phyloP scores from a whole-genome alignment of 805 yeast species.

The Metschnikowia vanudenii region DNA sequence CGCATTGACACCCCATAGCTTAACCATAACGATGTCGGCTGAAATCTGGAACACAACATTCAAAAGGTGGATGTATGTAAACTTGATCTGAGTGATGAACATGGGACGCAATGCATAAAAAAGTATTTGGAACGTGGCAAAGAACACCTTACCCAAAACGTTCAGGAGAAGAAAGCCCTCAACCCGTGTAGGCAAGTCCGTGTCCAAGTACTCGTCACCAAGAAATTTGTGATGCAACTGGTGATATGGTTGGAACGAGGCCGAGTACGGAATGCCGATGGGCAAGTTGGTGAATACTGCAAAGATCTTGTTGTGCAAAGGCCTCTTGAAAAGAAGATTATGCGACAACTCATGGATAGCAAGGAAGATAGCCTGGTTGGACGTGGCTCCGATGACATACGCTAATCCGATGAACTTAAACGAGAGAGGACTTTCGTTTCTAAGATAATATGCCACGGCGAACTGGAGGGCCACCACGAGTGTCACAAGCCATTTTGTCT shows the following conservation, averaged over 20 bases:
- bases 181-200: constrained; percentile 79
- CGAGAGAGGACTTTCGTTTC: constrained; percentile 51
- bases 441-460: constrained; percentile 56
- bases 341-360: constrained; percentile 89
- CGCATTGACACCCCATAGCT: constrained; percentile 61
- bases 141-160: constrained; percentile 83
- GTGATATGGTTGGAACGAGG: constrained; percentile 87
- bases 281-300: constrained; percentile 79
- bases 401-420: constrained; percentile 61
- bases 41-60: constrained; percentile 61
- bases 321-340: constrained; percentile 77
- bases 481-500: constrained; percentile 71
- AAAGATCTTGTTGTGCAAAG: constrained; percentile 72
- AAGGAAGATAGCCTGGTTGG: constrained; percentile 77
- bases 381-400: constrained; percentile 81
- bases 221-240: constrained; percentile 86
- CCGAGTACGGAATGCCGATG: constrained; percentile 86
- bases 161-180: constrained; percentile 76
- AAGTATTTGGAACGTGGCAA: constrained; percentile 84
- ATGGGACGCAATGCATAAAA: constrained; percentile 90
- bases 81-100: constrained; percentile 71
- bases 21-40: constrained; percentile 58
- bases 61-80: constrained; percentile 71
- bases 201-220: constrained; percentile 81
- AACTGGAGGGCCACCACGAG: constrained; percentile 71